Evolutionary conservation across 148 eudicot genomes (phyloP).

Genomic region (Spergularia marina): DNA sequence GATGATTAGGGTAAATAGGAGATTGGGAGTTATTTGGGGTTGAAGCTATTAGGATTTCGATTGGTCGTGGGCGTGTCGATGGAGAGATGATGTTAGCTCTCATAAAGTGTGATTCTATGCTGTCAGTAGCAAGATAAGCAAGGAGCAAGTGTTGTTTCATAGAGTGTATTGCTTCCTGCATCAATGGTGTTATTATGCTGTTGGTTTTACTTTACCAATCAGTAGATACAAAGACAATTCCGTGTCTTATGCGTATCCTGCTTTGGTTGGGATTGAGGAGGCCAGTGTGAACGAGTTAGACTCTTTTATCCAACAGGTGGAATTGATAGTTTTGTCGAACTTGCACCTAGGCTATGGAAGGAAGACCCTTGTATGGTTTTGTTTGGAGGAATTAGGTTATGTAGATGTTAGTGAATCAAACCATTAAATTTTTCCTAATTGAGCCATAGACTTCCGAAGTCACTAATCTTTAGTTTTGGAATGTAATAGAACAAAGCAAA

Average conservation of each 20-base stretch:
- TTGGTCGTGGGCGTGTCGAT: background rate
- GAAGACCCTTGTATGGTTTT: background rate
- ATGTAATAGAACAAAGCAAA: too few relatives aligned
- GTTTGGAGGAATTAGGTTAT: background rate
- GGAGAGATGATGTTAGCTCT: background rate
- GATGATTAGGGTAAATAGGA: too few relatives aligned
- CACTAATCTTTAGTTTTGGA: too few relatives aligned
- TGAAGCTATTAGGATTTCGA: background rate
- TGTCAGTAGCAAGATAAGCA: too few relatives aligned
- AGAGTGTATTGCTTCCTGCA: background rate
- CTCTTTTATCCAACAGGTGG: background rate
- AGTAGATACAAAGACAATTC: background rate
- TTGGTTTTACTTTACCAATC: background rate
- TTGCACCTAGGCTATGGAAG: background rate
- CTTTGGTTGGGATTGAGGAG: too few relatives aligned
- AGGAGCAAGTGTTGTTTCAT: too few relatives aligned
- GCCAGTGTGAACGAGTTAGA: background rate
- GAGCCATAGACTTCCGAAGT: too few relatives aligned
- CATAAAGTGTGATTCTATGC: background rate
- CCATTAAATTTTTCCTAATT: background rate
- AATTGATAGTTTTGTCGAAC: background rate
- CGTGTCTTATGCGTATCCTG: background rate
- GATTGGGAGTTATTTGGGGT: too few relatives aligned
- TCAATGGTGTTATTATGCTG: background rate
- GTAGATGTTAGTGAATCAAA: background rate